Evolutionary conservation across 805 yeast genomes (phyloP).

Genomic region (Spathaspora girioi): DNA sequence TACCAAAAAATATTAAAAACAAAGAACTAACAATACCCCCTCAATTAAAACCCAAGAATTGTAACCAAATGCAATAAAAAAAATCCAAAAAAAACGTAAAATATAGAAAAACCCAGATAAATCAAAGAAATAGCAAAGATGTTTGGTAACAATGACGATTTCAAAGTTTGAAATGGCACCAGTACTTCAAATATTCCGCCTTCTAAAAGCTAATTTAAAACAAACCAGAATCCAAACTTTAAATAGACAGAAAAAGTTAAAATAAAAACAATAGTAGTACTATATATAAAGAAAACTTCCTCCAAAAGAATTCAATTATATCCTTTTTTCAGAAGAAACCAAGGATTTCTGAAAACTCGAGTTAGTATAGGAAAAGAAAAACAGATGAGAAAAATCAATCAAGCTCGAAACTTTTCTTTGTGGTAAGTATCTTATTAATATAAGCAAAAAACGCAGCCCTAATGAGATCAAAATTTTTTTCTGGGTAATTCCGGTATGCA

Average conservation of each 20-base stretch:
- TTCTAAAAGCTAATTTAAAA: neutral
- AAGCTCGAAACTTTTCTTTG: neutral
- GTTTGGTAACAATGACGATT: neutral
- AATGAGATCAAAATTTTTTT: neutral
- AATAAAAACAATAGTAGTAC: no score
- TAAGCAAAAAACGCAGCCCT: neutral
- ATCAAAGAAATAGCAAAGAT: neutral
- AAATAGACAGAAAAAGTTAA: neutral
- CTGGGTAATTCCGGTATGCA: neutral
- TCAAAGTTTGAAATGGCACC: neutral
- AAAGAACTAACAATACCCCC: neutral
- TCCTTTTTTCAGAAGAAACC: neutral
- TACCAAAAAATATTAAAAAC: neutral
- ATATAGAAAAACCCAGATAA: neutral
- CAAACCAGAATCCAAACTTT: neutral
- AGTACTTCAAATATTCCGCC: neutral
- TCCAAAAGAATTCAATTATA: neutral
- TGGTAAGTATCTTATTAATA: neutral
- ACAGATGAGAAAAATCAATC: neutral
- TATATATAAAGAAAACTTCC: no score
- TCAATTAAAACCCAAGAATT: neutral
- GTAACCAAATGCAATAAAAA: neutral
- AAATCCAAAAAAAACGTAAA: neutral
- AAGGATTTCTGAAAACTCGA: neutral
- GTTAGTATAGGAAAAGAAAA: neutral